phyloP scores from a whole-genome alignment of 176 grass and related monocot genomes.

The Aegilops tauschii region DNA sequence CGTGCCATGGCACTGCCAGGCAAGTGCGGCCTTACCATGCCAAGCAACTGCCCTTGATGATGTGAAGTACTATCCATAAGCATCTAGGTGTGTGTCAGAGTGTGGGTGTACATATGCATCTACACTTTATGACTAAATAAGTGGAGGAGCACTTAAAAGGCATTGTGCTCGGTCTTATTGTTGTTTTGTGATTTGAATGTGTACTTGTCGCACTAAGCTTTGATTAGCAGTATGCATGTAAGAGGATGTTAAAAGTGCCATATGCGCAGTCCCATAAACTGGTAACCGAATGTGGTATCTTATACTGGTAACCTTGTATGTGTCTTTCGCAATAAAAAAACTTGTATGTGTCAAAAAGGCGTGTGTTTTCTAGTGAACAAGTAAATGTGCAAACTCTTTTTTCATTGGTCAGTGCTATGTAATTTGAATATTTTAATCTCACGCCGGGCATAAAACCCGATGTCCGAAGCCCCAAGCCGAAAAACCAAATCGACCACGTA shows the following conservation, averaged over 20 bases:
- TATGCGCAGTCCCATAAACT: background rate
- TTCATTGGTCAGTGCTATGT: too few species aligned
- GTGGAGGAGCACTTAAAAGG: background rate
- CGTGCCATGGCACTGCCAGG: background rate
- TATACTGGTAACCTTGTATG: too few species aligned
- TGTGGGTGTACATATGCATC: too few species aligned
- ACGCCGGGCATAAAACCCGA: background rate
- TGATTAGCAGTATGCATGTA: background rate
- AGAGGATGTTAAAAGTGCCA: background rate
- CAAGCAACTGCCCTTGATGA: background rate
- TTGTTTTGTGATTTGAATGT: background rate
- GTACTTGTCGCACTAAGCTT: background rate
- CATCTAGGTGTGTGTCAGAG: too few species aligned
- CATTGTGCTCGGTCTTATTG: background rate
- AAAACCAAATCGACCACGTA: too few species aligned
- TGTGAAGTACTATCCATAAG: background rate
- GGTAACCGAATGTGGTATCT: too few species aligned
- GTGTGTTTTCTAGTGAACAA: too few species aligned
- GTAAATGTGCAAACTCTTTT: too few species aligned
- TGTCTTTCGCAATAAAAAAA: too few species aligned
- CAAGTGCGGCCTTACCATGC: slow-evolving; percentile 10
- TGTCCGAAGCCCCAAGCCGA: too few species aligned
- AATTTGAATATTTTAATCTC: background rate
- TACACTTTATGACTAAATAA: background rate
- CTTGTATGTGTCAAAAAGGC: too few species aligned